phyloP scores from a whole-genome alignment of 352 stramenopile genomes.

The Ophiocytium majus region DNA sequence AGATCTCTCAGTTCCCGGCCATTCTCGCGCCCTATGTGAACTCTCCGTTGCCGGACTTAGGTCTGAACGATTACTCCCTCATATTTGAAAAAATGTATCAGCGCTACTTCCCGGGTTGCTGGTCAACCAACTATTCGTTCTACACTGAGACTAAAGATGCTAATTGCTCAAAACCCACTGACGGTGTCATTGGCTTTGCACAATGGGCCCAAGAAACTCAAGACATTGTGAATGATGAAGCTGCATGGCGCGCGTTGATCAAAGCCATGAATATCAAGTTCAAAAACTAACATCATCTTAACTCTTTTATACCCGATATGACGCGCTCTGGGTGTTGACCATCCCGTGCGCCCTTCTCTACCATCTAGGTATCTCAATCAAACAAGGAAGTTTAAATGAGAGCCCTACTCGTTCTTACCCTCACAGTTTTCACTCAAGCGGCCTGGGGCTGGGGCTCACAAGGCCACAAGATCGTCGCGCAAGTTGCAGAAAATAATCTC shows the following conservation, averaged over 20 bases:
- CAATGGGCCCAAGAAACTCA: background rate
- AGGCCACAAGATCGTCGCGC: background rate
- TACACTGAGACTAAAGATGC: background rate
- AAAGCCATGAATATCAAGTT: background rate
- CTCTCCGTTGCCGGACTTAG: background rate
- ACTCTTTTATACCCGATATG: no score
- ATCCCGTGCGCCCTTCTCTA: no score
- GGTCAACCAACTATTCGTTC: background rate
- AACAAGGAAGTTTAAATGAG: constrained; percentile 17
- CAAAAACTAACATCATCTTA: no score
- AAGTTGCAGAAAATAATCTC: constrained; percentile 15
- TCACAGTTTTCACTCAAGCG: background rate
- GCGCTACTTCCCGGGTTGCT: background rate
- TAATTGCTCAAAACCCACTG: background rate
- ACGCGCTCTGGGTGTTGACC: no score
- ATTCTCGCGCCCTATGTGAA: background rate
- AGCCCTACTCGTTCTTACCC: background rate
- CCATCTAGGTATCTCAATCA: no score
- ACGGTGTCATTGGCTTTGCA: background rate
- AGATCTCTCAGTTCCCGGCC: background rate
- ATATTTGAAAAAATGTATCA: background rate
- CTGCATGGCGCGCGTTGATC: background rate
- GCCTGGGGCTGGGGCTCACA: background rate
- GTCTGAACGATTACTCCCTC: background rate
- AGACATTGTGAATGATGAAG: background rate